Conservation (phyloP, 2,329 filamentous ascomycete species). For the Fulvia fulva region DNA sequence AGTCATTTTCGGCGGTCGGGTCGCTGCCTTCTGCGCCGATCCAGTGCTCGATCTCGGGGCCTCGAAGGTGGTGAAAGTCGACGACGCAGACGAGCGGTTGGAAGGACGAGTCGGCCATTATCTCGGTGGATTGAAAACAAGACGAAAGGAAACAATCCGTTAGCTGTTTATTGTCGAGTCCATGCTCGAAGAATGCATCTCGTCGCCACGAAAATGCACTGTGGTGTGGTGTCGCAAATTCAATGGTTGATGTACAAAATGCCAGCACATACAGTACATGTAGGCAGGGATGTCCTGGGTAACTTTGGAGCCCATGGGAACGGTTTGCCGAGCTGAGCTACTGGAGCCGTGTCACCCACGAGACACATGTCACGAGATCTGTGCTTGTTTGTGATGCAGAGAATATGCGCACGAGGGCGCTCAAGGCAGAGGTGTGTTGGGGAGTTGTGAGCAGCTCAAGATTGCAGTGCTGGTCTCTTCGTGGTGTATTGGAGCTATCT, state of each 20-base stretch:
- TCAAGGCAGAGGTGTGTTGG: neutral
- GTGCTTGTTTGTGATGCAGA: neutral
- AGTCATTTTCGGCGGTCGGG: slow-evolving; percentile 79
- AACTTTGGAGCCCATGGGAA: neutral
- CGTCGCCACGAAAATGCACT: neutral
- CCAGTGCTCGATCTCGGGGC: slow-evolving; percentile 92
- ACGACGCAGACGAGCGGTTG: slow-evolving; percentile 49
- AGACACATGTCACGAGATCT: neutral
- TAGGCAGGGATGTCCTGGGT: neutral
- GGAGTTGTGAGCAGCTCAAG: neutral
- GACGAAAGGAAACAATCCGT: neutral
- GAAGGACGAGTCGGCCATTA: slow-evolving; percentile 29
- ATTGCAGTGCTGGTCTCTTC: neutral
- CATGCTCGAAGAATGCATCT: neutral
- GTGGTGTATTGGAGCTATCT: neutral
- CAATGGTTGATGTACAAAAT: neutral
- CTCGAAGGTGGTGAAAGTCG: slow-evolving; percentile 56
- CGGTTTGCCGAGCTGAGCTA: neutral
- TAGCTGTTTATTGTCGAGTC: neutral
- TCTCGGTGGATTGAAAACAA: neutral
- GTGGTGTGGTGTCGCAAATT: neutral
- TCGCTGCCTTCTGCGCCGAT: slow-evolving; percentile 75
- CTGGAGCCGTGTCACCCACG: neutral
- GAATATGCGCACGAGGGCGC: neutral
- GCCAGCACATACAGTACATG: no score